phyloP scores from a whole-genome alignment of 2,329 filamentous ascomycete species.

The Bipolaris victoriae region DNA sequence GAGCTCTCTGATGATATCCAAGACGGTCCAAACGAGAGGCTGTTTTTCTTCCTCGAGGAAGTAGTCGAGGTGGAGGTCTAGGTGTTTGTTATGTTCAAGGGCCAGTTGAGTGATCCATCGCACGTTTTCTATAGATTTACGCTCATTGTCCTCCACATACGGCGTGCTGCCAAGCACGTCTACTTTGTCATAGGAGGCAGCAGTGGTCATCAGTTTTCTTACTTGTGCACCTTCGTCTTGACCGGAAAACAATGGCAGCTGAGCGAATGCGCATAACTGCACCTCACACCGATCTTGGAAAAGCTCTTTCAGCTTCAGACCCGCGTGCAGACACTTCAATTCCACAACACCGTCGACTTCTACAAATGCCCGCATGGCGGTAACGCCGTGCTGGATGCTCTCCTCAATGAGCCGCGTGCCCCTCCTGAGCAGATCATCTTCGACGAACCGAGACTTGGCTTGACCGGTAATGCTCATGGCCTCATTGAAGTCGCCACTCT shows the following conservation, averaged over 20 bases:
- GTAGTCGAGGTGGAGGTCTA: slow-evolving; percentile 78
- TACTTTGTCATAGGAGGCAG: slow-evolving; percentile 54
- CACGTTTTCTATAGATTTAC: slow-evolving; percentile 63
- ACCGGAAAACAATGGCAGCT: slow-evolving; percentile 69
- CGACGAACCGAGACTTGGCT: slow-evolving; percentile 69
- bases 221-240: slow-evolving; percentile 59
- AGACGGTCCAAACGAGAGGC: slow-evolving; percentile 61
- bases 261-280: slow-evolving; percentile 74
- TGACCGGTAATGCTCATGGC: slow-evolving; percentile 64
- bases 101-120: slow-evolving; percentile 66
- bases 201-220: slow-evolving; percentile 56
- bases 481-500: slow-evolving; percentile 68
- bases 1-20: slow-evolving; percentile 58
- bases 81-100: slow-evolving; percentile 58
- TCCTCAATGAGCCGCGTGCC: slow-evolving; percentile 70
- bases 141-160: slow-evolving; percentile 66
- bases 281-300: slow-evolving; percentile 62
- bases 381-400: slow-evolving; percentile 69
- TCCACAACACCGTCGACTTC: slow-evolving; percentile 70
- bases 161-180: slow-evolving; percentile 71
- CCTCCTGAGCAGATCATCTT: slow-evolving; percentile 66
- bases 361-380: slow-evolving; percentile 72
- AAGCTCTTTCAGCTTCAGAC: slow-evolving; percentile 61
- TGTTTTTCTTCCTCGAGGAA: slow-evolving; percentile 60
- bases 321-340: slow-evolving; percentile 63